Evolutionary conservation across 768 basidiomycete species (phyloP), one percentile per base, ranked within the genome.

Genomic region (Mycena leptocephala): DNA sequence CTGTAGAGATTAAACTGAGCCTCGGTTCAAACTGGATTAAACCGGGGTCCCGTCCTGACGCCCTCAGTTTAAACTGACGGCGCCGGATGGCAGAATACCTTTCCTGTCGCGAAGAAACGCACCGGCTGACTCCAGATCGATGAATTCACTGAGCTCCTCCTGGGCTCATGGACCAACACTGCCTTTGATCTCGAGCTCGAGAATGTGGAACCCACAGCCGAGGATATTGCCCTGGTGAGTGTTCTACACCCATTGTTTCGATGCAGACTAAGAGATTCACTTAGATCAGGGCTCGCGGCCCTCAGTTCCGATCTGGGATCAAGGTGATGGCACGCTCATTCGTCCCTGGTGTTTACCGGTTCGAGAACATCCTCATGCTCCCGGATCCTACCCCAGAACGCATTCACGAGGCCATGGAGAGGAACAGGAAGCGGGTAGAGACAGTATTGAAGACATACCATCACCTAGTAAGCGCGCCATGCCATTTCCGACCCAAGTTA

Each of bases 211-310:
- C 70, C 59, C 20, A 64, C 24, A 3, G 3, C n/a, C 16, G 70
- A 51, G 5, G 70, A 71, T 24, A 18, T 71, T 6, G 11, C 0
- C 1, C 51, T 71, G 16, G 70, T 71, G 22, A 22, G 58, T 16
- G 6, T 26, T 24, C 13, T 7, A n/a, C n/a, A n/a, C n/a, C n/a
- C 7, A 26, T 7, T 5, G 9, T 62, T 28, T 24, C 24, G 1
- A 18, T 18, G 14, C 26, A 1, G 9, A 24, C 22, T 18, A 11
- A 61, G 5, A 6, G 3, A 7, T n/a, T 26, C 22, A 20, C 55
- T 13, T 24, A 71, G 70, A 63, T 71, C 6, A 9, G 70, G 14
- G 37, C 61, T 10, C 61, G 70, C 14, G 30, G 63, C 35, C 62
- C 70, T 24, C 46, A 53, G 28, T 71, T 63, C 26, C 59, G 70